A percentile compares a stretch with the other conserved stretches of the same genome.
phyloP scores from a whole-genome alignment of 768 basidiomycete genomes.

The Sporobolomyces roseus region DNA sequence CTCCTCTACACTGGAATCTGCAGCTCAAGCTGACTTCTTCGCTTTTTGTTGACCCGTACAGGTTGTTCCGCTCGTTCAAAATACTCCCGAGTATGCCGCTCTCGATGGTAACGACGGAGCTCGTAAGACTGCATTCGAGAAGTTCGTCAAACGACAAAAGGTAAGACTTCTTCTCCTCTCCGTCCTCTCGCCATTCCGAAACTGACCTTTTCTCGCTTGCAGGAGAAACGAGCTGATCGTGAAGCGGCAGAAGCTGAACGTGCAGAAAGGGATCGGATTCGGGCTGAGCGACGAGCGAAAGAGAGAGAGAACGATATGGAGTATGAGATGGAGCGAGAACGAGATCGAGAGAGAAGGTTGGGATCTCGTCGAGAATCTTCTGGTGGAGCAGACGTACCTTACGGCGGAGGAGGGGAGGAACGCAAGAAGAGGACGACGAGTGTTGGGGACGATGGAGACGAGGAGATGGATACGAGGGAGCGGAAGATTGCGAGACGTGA shows the following conservation, averaged over 20 bases:
- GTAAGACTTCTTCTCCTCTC: constrained; percentile 50
- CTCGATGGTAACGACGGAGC: constrained; percentile 78
- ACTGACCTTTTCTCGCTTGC: constrained; percentile 44
- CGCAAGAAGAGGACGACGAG: constrained; percentile 11
- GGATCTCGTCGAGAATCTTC: not conserved
- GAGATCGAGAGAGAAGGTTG: constrained; percentile 12
- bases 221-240: constrained; percentile 41
- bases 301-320: constrained; percentile 24
- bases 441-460: not conserved
- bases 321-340: constrained; percentile 15
- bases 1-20: no score
- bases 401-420: constrained; percentile 1
- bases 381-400: not conserved
- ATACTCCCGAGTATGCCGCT: constrained; percentile 79
- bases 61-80: constrained; percentile 70
- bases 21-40: no score
- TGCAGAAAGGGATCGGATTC: constrained; percentile 19
- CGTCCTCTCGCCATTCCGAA: not conserved
- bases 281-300: constrained; percentile 24
- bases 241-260: constrained; percentile 29
- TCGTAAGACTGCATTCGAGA: constrained; percentile 72
- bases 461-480: not conserved
- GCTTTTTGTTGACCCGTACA: no score
- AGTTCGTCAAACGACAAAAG: constrained; percentile 87
- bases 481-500: constrained; percentile 10